Evolutionary conservation across 176 grass and related monocot species (phyloP).

Genomic region (Carex parvula): DNA sequence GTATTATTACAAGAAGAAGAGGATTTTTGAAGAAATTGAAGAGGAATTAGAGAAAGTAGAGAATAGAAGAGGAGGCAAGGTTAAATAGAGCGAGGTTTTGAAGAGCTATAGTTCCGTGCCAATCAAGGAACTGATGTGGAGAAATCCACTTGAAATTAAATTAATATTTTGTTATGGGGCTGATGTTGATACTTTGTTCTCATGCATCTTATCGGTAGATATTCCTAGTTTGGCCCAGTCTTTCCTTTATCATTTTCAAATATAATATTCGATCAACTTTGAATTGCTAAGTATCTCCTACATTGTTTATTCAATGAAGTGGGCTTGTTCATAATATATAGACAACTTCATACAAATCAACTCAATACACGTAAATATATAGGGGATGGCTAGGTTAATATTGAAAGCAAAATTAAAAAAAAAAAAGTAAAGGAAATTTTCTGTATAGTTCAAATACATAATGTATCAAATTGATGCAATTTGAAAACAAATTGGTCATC

Average conservation of each 20-base stretch:
- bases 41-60: constrained; percentile 18
- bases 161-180: constrained; percentile 11
- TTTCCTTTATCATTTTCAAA: background rate
- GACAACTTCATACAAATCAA: background rate
- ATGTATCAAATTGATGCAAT: too few species aligned
- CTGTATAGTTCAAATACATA: background rate
- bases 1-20: background rate
- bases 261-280: constrained; percentile 8
- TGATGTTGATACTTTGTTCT: constrained; percentile 12
- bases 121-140: constrained; percentile 18
- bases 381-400: background rate
- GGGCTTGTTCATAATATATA: background rate
- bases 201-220: constrained; percentile 3
- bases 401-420: background rate
- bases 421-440: background rate
- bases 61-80: background rate
- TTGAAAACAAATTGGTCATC: background rate
- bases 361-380: background rate
- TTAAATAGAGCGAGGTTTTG: background rate
- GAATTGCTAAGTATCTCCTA: constrained; percentile 8
- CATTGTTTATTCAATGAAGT: background rate
- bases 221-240: constrained; percentile 13
- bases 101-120: background rate
- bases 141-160: constrained; percentile 1
- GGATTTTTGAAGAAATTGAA: background rate